Conservation (phyloP, 139 green algal species). For the Ettlia oleoabundans region DNA sequence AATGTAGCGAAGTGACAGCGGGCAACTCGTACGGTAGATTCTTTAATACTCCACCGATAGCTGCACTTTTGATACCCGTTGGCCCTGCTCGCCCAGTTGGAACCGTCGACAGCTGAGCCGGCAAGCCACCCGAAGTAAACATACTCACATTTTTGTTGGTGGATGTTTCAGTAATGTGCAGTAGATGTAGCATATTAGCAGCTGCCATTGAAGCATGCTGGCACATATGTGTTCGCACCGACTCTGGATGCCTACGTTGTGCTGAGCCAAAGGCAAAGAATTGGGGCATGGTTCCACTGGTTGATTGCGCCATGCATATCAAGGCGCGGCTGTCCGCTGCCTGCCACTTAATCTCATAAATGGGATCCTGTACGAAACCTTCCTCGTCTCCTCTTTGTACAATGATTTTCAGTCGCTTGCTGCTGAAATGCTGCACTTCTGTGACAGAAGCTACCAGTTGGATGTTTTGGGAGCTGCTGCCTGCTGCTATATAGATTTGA, state of each 20-base stretch:
- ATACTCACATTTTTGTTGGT: neutral
- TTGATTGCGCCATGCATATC: neutral
- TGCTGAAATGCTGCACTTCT: neutral
- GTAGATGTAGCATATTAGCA: neutral
- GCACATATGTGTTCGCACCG: neutral
- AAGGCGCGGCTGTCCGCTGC: neutral
- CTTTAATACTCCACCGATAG: neutral
- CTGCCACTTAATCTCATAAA: conserved; percentile 11
- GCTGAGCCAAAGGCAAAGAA: too few relatives aligned
- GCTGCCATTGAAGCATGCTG: neutral
- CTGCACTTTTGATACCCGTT: neutral
- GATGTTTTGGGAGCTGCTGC: too few relatives aligned
- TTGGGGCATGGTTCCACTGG: neutral
- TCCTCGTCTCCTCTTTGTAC: too few relatives aligned
- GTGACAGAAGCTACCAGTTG: too few relatives aligned
- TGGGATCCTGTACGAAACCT: neutral
- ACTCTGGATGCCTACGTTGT: neutral
- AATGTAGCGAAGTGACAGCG: neutral
- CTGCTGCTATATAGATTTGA: too few relatives aligned
- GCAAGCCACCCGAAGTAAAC: neutral
- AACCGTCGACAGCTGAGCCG: neutral
- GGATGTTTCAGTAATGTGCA: neutral
- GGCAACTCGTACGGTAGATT: neutral
- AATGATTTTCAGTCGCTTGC: too few relatives aligned
- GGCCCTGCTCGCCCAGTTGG: neutral